Percentiles rank a stretch among this genome's conserved stretches.
Conservation (phyloP, 2,329 filamentous ascomycete genomes). For the Trichoderma koningiopsis region DNA sequence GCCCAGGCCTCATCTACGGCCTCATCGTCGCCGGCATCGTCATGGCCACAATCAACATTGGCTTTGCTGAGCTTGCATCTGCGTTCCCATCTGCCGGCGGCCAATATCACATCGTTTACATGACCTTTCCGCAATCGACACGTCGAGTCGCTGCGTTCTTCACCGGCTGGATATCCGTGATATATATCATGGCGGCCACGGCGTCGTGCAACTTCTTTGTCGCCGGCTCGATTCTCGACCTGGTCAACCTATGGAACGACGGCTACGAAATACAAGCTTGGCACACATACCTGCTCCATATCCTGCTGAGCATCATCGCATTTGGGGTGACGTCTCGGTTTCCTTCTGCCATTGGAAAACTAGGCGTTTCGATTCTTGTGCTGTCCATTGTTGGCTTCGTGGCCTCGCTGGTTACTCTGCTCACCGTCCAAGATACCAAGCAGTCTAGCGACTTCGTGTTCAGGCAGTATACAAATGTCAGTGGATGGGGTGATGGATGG, state of each 20-base stretch:
- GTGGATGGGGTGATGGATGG: conserved; percentile 34
- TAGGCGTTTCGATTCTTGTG: conserved; percentile 32
- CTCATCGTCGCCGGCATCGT: conserved; percentile 31
- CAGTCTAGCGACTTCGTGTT: conserved; percentile 30
- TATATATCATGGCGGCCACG: conserved; percentile 33
- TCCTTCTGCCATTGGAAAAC: conserved; percentile 31
- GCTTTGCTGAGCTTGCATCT: conserved; percentile 34
- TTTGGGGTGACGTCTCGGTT: conserved; percentile 30
- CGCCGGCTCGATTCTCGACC: conserved; percentile 32
- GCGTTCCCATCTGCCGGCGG: conserved; percentile 34
- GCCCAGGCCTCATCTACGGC: conserved; percentile 33
- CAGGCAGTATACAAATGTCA: conserved; percentile 31
- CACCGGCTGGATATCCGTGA: conserved; percentile 33
- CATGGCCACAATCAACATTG: conserved; percentile 33
- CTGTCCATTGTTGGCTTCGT: conserved; percentile 32
- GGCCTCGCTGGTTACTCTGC: conserved; percentile 31
- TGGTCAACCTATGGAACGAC: conserved; percentile 30
- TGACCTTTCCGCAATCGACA: conserved; percentile 31
- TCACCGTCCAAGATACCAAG: conserved; percentile 30
- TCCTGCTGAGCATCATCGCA: conserved; percentile 31
- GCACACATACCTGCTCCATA: conserved; percentile 34
- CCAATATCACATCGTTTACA: conserved; percentile 36
- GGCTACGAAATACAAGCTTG: conserved; percentile 30
- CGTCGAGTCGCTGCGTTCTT: conserved; percentile 33
- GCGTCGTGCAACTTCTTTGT: conserved; percentile 35